Conservation (phyloP, 768 basidiomycete genomes). For the Russula vinacea region DNA sequence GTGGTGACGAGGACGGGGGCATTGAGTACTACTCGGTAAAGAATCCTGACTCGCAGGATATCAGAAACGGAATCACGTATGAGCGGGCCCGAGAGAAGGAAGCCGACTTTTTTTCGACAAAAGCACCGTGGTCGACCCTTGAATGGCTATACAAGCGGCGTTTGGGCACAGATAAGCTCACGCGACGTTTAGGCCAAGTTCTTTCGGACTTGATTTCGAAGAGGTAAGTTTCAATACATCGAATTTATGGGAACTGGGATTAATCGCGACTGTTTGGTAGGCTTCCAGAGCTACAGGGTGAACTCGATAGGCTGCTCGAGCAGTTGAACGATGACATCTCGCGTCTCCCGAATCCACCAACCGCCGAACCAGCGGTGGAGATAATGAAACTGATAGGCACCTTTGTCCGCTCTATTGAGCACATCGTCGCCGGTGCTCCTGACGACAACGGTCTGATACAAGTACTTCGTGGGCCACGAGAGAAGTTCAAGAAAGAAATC, state of each 20-base stretch:
- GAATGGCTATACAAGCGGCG: conserved; percentile 20
- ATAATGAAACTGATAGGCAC: conserved; percentile 44
- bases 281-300: conserved; percentile 57
- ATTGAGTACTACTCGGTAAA: conserved; percentile 28
- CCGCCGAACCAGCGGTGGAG: conserved; percentile 52
- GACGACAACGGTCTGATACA: conserved; percentile 52
- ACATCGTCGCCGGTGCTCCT: conserved; percentile 51
- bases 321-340: conserved; percentile 36
- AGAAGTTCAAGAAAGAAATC: conserved; percentile 47
- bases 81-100: conserved; percentile 25
- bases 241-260: not conserved
- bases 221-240: conserved; percentile 11
- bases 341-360: conserved; percentile 48
- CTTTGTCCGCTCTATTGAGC: conserved; percentile 46
- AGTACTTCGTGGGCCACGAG: conserved; percentile 46
- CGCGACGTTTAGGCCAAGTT: conserved; percentile 17
- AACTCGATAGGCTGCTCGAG: conserved; percentile 45
- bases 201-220: conserved; percentile 24
- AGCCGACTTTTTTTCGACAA: conserved; percentile 16
- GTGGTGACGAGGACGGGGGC: not conserved
- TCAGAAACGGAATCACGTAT: conserved; percentile 24
- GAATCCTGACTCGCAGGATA: conserved; percentile 26
- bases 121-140: conserved; percentile 21
- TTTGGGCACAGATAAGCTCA: conserved; percentile 27
- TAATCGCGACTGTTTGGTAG: conserved; percentile 37